phyloP scores from a whole-genome alignment of 2,329 filamentous ascomycete species.

The Coccinonectria pachysandricola region DNA sequence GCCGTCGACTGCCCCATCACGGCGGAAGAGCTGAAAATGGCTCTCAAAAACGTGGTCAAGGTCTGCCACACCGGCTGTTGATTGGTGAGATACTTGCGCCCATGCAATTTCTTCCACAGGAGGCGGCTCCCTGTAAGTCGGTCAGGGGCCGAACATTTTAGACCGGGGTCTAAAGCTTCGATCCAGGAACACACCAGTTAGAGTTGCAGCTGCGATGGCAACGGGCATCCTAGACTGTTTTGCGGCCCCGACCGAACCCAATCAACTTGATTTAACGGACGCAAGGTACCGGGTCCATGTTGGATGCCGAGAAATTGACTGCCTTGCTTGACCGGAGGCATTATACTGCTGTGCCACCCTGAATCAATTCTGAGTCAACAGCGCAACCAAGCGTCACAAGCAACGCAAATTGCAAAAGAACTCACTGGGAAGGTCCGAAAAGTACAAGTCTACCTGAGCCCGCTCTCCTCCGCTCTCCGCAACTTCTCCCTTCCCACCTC shows the following conservation, averaged over 20 bases:
- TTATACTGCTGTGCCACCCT: too few relatives aligned
- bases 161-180: conserved; percentile 10
- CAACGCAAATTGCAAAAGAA: conserved; percentile 3
- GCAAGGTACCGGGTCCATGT: conserved; percentile 16
- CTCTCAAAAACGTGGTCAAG: conserved; percentile 8
- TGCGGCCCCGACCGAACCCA: conserved; percentile 8
- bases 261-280: conserved; percentile 10
- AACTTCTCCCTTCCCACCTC: conserved; percentile 8
- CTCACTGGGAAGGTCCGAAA: conserved; percentile 14
- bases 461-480: conserved; percentile 9
- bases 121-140: conserved; percentile 11
- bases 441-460: conserved; percentile 23
- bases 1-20: conserved; percentile 4
- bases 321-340: too few relatives aligned
- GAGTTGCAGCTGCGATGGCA: conserved; percentile 11
- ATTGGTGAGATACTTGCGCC: conserved; percentile 10
- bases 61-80: conserved; percentile 6
- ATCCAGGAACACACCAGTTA: conserved; percentile 18
- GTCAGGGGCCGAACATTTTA: conserved; percentile 9
- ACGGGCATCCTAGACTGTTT: conserved; percentile 12
- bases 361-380: too few relatives aligned
- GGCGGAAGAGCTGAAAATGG: conserved; percentile 4
- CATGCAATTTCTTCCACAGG: conserved; percentile 5
- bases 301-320: conserved; percentile 16
- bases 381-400: too few relatives aligned